Conservation (phyloP, 2,329 filamentous ascomycete species). For the Aureobasidium sp. region DNA sequence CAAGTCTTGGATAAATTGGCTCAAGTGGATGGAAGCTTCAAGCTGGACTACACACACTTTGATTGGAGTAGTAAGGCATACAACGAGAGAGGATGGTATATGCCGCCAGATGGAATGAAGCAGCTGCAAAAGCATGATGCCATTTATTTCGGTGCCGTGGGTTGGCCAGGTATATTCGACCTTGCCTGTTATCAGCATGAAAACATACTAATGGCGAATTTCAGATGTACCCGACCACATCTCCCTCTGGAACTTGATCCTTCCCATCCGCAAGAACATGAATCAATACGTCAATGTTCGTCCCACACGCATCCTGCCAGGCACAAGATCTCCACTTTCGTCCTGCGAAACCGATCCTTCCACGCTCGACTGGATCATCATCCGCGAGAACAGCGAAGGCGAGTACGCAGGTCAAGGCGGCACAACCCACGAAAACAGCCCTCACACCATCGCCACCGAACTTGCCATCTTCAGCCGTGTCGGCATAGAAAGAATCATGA, state of each 20-base stretch:
- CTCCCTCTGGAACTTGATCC: slow-evolving; percentile 57
- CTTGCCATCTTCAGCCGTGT: slow-evolving; percentile 40
- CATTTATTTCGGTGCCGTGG: slow-evolving; percentile 53
- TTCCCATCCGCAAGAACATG: slow-evolving; percentile 58
- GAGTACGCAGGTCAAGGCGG: slow-evolving; percentile 42
- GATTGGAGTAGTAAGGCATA: slow-evolving; percentile 44
- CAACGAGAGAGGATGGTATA: slow-evolving; percentile 45
- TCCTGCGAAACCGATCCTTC: slow-evolving; percentile 26
- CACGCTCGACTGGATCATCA: slow-evolving; percentile 41
- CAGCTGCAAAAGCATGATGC: slow-evolving; percentile 46
- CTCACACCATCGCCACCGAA: slow-evolving; percentile 37
- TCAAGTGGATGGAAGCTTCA: slow-evolving; percentile 36
- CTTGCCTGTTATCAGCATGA: background rate
- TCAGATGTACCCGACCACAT: slow-evolving; percentile 57
- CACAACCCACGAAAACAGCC: slow-evolving; percentile 33
- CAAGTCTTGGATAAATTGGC: slow-evolving; percentile 40
- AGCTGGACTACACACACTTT: slow-evolving; percentile 44
- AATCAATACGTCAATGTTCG: slow-evolving; percentile 63
- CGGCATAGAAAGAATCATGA: slow-evolving; percentile 40
- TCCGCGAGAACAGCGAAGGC: slow-evolving; percentile 42
- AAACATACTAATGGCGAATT: background rate
- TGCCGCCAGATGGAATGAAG: slow-evolving; percentile 43
- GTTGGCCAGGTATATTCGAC: slow-evolving; percentile 40
- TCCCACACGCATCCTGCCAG: slow-evolving; percentile 39
- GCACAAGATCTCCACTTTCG: slow-evolving; percentile 33